Percentiles rank a stretch among this genome's conserved stretches.
These are phyloP conservation scores for Termitomyces eurrhizus DNA, from an alignment of 768 basidiomycete genomes.

Conservation along the genomic window DNA sequence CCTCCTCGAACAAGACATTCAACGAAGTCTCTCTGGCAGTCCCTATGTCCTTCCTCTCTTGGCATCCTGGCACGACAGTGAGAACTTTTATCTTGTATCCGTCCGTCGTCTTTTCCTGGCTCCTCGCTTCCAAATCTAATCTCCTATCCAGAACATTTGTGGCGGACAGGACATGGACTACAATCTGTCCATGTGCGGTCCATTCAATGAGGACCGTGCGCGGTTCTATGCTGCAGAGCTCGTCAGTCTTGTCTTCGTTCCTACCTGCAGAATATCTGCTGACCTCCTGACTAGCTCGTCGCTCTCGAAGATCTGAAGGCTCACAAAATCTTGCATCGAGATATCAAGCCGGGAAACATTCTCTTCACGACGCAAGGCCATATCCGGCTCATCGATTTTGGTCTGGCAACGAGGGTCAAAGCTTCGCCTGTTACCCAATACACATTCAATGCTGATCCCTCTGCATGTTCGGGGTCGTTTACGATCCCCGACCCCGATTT, in stretches of 20 bases:
- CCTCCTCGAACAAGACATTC: background rate
- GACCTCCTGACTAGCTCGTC: slow-evolving; percentile 36
- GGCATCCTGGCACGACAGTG: slow-evolving; percentile 7
- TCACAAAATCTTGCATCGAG: slow-evolving; percentile 3
- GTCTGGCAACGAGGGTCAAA: slow-evolving; percentile 7
- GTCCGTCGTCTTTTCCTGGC: slow-evolving; percentile 2
- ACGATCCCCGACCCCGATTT: background rate
- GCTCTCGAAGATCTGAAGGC: slow-evolving; percentile 7
- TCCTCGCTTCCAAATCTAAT: background rate
- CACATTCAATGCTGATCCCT: background rate
- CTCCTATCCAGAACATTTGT: slow-evolving; percentile 1
- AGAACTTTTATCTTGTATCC: slow-evolving; percentile 10
- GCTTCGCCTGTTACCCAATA: background rate
- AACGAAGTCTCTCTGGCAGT: background rate
- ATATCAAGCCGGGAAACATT: slow-evolving; percentile 14
- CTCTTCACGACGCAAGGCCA: slow-evolving; percentile 6
- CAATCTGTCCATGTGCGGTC: background rate
- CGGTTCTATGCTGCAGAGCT: slow-evolving; percentile 7
- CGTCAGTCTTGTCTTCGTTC: background rate
- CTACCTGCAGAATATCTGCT: background rate
- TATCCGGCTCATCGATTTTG: slow-evolving; percentile 8
- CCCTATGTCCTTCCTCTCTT: slow-evolving; percentile 4
- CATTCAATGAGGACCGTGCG: background rate
- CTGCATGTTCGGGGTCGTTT: slow-evolving; percentile 4
- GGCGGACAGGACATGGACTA: slow-evolving; percentile 6